phyloP scores from a whole-genome alignment of 2,329 filamentous ascomycete species.

The Penicillium freii region DNA sequence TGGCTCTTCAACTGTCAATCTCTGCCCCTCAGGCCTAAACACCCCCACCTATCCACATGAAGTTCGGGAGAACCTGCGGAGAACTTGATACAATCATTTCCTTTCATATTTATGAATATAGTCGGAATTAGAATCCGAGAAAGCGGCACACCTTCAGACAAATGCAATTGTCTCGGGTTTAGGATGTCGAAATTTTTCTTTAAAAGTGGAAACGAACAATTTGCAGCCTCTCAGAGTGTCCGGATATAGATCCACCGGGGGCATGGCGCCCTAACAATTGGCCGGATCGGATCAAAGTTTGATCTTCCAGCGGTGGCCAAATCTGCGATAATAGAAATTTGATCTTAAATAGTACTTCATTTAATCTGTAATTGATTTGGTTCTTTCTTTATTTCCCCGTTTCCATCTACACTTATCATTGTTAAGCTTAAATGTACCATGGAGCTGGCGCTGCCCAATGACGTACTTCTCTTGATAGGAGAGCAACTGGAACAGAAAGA shows the following conservation, averaged over 20 bases:
- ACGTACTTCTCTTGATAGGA: conserved; percentile 31
- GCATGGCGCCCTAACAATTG: neutral
- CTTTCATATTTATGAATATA: neutral
- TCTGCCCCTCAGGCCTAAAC: neutral
- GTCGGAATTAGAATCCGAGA: neutral
- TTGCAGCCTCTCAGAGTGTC: neutral
- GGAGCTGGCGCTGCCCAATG: conserved; percentile 22
- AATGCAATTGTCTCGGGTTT: neutral
- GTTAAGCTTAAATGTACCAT: neutral
- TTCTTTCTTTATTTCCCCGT: neutral
- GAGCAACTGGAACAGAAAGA: conserved; percentile 26
- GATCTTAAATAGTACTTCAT: neutral
- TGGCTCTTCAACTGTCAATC: conserved; percentile 3
- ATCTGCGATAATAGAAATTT: neutral
- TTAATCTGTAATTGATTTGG: neutral
- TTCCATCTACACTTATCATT: neutral
- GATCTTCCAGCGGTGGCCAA: conserved; percentile 7
- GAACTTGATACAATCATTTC: neutral
- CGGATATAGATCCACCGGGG: neutral
- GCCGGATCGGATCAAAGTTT: neutral
- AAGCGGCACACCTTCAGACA: neutral
- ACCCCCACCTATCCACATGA: neutral
- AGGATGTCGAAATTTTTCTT: neutral
- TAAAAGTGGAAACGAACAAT: neutral
- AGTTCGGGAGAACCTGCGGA: neutral